phyloP scores from a whole-genome alignment of 352 stramenopile species.

The Pythium chondricola region DNA sequence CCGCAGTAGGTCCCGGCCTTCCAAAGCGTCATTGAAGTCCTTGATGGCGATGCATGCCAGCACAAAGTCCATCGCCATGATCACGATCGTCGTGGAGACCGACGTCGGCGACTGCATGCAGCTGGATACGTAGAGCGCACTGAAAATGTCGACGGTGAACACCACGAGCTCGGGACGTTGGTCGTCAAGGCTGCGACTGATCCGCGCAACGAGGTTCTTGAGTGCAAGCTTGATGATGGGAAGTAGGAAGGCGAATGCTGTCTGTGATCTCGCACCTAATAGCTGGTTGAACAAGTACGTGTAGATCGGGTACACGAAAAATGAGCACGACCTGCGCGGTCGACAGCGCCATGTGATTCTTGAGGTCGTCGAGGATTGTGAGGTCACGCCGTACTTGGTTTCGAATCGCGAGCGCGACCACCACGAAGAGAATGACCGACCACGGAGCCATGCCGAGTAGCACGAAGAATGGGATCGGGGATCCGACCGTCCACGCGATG shows the following conservation, averaged over 20 bases:
- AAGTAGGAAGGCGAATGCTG: slow-evolving; percentile 9
- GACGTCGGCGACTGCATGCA: slow-evolving; percentile 23
- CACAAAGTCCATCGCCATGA: slow-evolving; percentile 6
- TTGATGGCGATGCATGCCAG: slow-evolving; percentile 4
- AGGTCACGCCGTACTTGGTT: not conserved
- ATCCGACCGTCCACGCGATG: not conserved
- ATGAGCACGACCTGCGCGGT: not conserved
- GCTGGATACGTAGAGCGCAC: slow-evolving; percentile 19
- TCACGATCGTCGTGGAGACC: slow-evolving; percentile 3
- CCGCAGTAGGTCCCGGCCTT: not conserved
- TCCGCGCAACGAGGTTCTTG: slow-evolving; percentile 16
- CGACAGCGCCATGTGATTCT: not conserved
- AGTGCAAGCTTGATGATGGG: slow-evolving; percentile 25
- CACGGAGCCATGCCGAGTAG: not conserved
- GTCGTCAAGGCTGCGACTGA: slow-evolving; percentile 12
- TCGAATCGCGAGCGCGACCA: not conserved
- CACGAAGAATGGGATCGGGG: slow-evolving; percentile 4
- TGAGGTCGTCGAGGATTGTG: too few species aligned
- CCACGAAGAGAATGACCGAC: not conserved
- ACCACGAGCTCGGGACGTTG: slow-evolving; percentile 16
- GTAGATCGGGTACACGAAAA: slow-evolving; percentile 7
- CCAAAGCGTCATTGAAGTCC: not conserved
- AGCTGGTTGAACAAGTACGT: not conserved
- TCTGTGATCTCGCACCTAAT: not conserved
- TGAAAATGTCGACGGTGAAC: slow-evolving; percentile 28